These are phyloP conservation scores for Plasmodium coatneyi DNA, from an alignment of 169 alveolate genomes.

Conservation along the genomic window DNA sequence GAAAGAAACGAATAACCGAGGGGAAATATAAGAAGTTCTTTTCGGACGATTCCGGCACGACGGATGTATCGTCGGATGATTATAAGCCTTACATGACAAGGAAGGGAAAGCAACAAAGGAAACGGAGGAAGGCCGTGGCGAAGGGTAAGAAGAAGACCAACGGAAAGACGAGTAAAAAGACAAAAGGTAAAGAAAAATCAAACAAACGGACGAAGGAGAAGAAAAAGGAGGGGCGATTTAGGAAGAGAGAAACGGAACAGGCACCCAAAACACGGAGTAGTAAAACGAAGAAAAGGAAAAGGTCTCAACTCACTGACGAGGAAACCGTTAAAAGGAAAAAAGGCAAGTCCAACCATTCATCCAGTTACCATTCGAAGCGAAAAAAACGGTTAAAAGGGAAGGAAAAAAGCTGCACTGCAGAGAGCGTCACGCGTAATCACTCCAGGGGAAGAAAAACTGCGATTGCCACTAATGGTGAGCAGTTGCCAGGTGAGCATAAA, in stretches of 20 bases:
- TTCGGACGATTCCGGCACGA: background rate
- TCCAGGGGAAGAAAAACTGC: background rate
- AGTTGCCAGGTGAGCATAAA: background rate
- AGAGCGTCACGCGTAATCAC: background rate
- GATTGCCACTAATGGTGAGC: background rate
- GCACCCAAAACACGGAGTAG: background rate
- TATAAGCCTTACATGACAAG: background rate
- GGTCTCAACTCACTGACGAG: background rate
- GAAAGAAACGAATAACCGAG: background rate
- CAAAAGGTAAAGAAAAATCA: background rate
- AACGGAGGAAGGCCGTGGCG: background rate
- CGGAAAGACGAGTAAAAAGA: background rate
- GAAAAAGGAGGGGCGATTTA: background rate
- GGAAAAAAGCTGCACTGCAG: background rate
- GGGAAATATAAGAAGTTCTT: background rate
- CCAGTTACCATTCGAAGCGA: background rate
- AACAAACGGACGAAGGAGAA: background rate
- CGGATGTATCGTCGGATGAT: slow-evolving; percentile 32
- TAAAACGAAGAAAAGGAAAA: background rate
- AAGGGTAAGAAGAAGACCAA: background rate
- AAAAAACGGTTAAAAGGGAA: background rate
- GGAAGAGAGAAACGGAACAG: background rate
- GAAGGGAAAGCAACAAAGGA: background rate
- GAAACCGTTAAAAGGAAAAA: background rate
- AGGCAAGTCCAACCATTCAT: background rate